phyloP scores from a whole-genome alignment of 176 grass and related monocot species.

The Paspalum vaginatum region DNA sequence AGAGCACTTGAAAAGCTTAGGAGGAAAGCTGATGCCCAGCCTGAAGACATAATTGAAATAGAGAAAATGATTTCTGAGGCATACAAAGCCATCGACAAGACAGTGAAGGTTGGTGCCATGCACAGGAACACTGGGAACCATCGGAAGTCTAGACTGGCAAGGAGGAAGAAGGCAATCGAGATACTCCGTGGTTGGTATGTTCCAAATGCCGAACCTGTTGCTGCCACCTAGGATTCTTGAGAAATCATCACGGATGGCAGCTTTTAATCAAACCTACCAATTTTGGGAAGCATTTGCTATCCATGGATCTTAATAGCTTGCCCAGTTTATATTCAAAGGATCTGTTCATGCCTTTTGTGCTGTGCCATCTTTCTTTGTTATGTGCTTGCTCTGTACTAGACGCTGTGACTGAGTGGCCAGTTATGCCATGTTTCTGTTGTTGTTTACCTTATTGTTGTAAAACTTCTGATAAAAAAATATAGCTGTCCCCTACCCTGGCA shows the following conservation, averaged over 20 bases:
- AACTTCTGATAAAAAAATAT: conserved; percentile 37
- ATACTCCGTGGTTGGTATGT: conserved; percentile 89
- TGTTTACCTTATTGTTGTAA: conserved; percentile 20
- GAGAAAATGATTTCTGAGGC: conserved; percentile 80
- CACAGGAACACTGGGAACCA: conserved; percentile 85
- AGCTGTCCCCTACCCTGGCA: conserved; percentile 2
- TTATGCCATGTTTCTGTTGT: conserved; percentile 9
- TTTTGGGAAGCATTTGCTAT: conserved; percentile 40
- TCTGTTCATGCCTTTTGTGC: conserved; percentile 35
- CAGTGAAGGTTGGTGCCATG: conserved; percentile 76
- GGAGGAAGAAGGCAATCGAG: conserved; percentile 81
- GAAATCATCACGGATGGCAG: conserved; percentile 30
- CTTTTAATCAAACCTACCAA: conserved; percentile 34
- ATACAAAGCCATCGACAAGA: conserved; percentile 91
- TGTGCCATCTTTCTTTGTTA: conserved; percentile 15
- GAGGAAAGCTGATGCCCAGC: conserved; percentile 78
- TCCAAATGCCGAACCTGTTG: conserved; percentile 51
- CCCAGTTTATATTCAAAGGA: conserved; percentile 24
- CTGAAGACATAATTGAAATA: conserved; percentile 78
- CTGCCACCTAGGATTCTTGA: conserved; percentile 43
- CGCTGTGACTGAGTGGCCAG: background rate
- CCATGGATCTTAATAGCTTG: conserved; percentile 12
- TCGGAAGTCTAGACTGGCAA: conserved; percentile 82
- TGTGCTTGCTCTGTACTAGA: conserved; percentile 20
- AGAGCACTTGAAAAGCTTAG: conserved; percentile 72